Percentiles rank a stretch among this genome's conserved stretches.
Evolutionary conservation across 768 basidiomycete genomes (phyloP).

Genomic region (Lentinus brumalis): DNA sequence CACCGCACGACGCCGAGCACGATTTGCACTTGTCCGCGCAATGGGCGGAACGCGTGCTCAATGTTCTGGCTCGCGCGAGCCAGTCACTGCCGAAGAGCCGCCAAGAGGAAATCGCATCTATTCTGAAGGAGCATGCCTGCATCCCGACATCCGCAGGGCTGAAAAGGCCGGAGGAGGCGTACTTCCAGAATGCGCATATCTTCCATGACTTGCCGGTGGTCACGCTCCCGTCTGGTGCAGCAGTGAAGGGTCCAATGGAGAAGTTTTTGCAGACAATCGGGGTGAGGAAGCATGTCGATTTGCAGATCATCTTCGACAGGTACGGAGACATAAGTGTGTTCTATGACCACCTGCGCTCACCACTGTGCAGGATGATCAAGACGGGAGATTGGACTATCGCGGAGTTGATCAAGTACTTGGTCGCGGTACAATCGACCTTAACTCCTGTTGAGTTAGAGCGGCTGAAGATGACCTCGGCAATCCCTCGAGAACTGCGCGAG

Average conservation of each 20-base stretch:
- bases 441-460: conserved; percentile 56
- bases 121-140: conserved; percentile 47
- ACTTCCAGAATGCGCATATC: conserved; percentile 83
- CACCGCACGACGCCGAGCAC: conserved; percentile 48
- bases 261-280: conserved; percentile 72
- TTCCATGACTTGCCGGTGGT: conserved; percentile 90
- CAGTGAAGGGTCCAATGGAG: conserved; percentile 72
- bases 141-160: conserved; percentile 66
- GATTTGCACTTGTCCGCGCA: conserved; percentile 65
- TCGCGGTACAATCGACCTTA: conserved; percentile 71
- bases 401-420: conserved; percentile 86
- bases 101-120: conserved; percentile 43
- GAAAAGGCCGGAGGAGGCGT: conserved; percentile 69
- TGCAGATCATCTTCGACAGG: conserved; percentile 93
- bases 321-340: conserved; percentile 31
- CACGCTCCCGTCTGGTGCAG: conserved; percentile 60
- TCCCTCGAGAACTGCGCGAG: conserved; percentile 54
- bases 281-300: conserved; percentile 87
- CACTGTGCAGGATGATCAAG: conserved; percentile 71
- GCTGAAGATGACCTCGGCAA: conserved; percentile 69
- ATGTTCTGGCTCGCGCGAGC: conserved; percentile 72
- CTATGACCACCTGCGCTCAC: neutral
- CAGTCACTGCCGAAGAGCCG: conserved; percentile 52
- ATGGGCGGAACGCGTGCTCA: conserved; percentile 84
- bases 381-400: conserved; percentile 88